A percentile compares a stretch with the other conserved stretches of the same genome.
Evolutionary conservation across 2,329 filamentous ascomycete genomes (phyloP).

Genomic region (Alternaria triticina): DNA sequence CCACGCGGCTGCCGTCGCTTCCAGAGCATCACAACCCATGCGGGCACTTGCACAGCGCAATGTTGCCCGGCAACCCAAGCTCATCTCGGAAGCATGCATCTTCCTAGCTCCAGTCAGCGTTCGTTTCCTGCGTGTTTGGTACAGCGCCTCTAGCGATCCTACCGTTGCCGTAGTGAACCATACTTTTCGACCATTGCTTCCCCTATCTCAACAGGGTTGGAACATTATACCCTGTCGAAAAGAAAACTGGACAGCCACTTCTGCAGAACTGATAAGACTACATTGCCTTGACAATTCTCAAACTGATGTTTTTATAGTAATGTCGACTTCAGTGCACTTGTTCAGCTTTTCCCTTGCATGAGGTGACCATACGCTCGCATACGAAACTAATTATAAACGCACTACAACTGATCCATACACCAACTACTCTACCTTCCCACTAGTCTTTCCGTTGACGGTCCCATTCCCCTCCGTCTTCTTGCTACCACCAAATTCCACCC

Average conservation of each 20-base stretch:
- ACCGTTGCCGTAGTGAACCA: neutral
- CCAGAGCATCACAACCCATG: neutral
- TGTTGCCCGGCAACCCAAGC: slow-evolving; percentile 11
- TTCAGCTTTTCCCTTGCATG: neutral
- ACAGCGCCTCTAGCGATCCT: neutral
- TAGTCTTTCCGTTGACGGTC: neutral
- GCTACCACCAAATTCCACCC: slow-evolving; percentile 68
- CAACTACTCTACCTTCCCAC: slow-evolving; percentile 5
- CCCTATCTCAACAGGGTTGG: neutral
- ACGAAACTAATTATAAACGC: neutral
- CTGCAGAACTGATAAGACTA: neutral
- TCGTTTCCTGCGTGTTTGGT: neutral
- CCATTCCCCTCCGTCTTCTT: slow-evolving; percentile 15
- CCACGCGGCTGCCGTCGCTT: neutral
- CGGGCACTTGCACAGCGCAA: neutral
- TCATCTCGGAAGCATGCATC: slow-evolving; percentile 3
- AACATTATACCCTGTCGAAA: neutral
- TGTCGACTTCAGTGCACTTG: neutral
- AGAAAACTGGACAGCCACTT: neutral
- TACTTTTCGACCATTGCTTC: neutral
- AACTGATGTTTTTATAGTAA: neutral
- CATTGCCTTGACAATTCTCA: neutral
- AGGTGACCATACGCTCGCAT: neutral
- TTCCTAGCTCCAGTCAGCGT: neutral
- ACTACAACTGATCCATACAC: neutral